Percentiles rank a stretch among this genome's conserved stretches.
These are phyloP conservation scores for Linnemannia zychae DNA, from an alignment of 192 early-diverging fungal genomes.

Conservation along the genomic window DNA sequence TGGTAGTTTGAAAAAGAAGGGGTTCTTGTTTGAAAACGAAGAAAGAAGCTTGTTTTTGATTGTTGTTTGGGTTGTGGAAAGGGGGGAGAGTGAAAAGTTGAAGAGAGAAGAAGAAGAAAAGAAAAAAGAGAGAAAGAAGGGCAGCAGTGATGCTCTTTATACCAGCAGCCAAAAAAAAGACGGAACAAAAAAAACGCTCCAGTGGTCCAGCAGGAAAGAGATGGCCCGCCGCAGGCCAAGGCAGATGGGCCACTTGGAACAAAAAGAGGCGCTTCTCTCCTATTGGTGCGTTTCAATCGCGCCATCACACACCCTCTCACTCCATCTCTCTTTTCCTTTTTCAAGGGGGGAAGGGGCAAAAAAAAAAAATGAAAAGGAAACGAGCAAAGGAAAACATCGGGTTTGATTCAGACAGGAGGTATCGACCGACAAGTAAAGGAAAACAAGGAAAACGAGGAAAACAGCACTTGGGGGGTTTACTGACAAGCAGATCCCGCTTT, in stretches of 20 bases:
- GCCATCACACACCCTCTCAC: neutral
- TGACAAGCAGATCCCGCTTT: neutral
- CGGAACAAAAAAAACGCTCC: neutral
- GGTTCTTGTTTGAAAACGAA: neutral
- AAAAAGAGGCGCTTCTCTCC: slow-evolving; percentile 10
- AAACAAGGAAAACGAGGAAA: too few relatives aligned
- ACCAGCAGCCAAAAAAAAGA: neutral
- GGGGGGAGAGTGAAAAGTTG: slow-evolving; percentile 24
- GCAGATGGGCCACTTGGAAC: too few relatives aligned
- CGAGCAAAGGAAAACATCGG: neutral
- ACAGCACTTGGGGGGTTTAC: neutral
- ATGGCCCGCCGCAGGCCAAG: slow-evolving; percentile 9
- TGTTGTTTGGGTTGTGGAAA: too few relatives aligned
- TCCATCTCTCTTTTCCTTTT: neutral
- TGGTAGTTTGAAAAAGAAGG: neutral
- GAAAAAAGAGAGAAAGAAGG: slow-evolving; percentile 1
- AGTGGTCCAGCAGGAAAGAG: slow-evolving; percentile 6
- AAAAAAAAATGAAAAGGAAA: neutral
- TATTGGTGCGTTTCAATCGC: slow-evolving; percentile 33
- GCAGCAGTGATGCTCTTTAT: neutral
- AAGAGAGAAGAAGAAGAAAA: slow-evolving; percentile 28
- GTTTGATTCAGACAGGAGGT: neutral
- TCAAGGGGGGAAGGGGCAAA: neutral
- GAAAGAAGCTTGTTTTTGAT: neutral
- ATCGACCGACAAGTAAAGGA: neutral